Conservation (phyloP, 192 early-diverging fungal genomes). For the Backusella liffmaniae region DNA sequence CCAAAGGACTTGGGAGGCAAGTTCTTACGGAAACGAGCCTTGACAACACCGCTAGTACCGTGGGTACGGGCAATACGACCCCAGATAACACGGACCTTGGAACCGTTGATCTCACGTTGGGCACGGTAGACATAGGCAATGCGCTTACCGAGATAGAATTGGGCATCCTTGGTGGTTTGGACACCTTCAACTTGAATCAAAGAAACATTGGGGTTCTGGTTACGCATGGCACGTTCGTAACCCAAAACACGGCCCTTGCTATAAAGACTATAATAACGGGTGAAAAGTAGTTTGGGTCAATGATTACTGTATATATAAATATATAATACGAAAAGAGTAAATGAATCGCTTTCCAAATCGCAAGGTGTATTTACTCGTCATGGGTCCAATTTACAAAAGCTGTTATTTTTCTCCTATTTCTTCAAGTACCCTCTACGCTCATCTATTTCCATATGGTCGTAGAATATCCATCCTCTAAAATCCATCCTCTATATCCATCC, state of each 20-base stretch:
- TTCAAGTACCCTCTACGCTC: background rate
- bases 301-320: background rate
- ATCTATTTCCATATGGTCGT: background rate
- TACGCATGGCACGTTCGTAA: constrained; percentile 91
- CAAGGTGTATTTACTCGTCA: background rate
- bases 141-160: constrained; percentile 98
- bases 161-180: constrained; percentile 82
- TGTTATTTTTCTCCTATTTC: background rate
- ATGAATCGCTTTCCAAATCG: background rate
- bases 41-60: constrained; percentile 93
- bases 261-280: constrained; percentile 77
- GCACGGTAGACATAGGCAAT: constrained; percentile 98
- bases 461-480: too few relatives aligned
- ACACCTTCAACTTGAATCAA: constrained; percentile 95
- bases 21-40: constrained; percentile 97
- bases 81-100: constrained; percentile 97
- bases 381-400: background rate
- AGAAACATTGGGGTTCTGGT: constrained; percentile 85
- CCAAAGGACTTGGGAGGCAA: constrained; percentile 94
- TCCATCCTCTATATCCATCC: too few relatives aligned
- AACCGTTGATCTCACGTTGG: constrained; percentile 81
- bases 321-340: background rate
- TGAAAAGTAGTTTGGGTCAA: background rate
- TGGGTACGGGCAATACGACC: constrained; percentile 93
- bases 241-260: constrained; percentile 96